Conservation (phyloP, 2,329 filamentous ascomycete species). For the Coleophoma crateriformis region DNA sequence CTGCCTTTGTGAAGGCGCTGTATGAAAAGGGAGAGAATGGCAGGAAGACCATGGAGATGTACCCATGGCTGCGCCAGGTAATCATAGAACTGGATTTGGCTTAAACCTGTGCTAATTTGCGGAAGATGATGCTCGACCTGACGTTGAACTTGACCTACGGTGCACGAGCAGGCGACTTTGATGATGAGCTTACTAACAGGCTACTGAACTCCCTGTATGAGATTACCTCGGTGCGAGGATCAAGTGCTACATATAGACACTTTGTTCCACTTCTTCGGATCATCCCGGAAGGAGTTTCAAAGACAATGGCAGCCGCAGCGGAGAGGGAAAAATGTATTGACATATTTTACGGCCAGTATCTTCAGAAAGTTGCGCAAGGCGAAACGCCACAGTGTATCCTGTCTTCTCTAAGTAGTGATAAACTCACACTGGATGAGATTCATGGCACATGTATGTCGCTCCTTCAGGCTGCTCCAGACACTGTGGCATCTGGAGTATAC, state of each 20-base stretch:
- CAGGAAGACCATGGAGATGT: slow-evolving; percentile 11
- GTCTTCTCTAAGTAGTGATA: slow-evolving; percentile 8
- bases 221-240: slow-evolving; percentile 15
- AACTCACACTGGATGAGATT: slow-evolving; percentile 15
- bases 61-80: slow-evolving; percentile 13
- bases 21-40: slow-evolving; percentile 8
- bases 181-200: slow-evolving; percentile 14
- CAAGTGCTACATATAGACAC: slow-evolving; percentile 15
- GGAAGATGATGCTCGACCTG: slow-evolving; percentile 11
- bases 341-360: slow-evolving; percentile 3
- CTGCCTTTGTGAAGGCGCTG: slow-evolving; percentile 3
- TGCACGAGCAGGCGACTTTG: slow-evolving; percentile 13
- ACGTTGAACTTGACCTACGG: slow-evolving; percentile 18
- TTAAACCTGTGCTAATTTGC: no score
- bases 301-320: slow-evolving; percentile 1
- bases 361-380: slow-evolving; percentile 2
- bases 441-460: slow-evolving; percentile 6
- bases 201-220: slow-evolving; percentile 16
- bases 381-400: slow-evolving; percentile 7
- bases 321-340: slow-evolving; percentile 7
- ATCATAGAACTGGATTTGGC: neutral
- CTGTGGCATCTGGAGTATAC: no score
- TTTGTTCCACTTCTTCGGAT: slow-evolving; percentile 13
- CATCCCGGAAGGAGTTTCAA: neutral
- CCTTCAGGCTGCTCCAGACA: no score